Base-by-base conservation (phyloP, 2,329 filamentous ascomycete genomes). In the Xylariaceae sp. region DNA sequence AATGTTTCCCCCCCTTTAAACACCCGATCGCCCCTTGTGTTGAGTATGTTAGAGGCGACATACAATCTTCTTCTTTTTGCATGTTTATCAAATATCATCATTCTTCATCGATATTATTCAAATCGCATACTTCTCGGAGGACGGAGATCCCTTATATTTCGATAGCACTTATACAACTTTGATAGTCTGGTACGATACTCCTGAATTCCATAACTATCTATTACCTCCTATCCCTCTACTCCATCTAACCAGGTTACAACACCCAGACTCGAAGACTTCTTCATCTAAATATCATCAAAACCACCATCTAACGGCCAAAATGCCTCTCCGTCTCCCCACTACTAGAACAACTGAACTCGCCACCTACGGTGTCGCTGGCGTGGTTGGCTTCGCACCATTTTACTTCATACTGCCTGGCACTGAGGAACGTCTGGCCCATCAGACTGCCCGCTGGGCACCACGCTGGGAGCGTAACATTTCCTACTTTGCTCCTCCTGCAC, bases 391-490 rank as follows among this genome's bases (percentile, higher is more conserved):
- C 52, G 78, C 81, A 1, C 83, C 83, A 23, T 76, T 86, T 65
- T 84, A 83, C 73, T 75, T 85, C 65, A 75, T 84, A 66, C 75
- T 83, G 54, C 83, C 82, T 21, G 81, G 81, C 37, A 80, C 81
- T 56, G 79, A 83, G 61, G 80, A 84, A 69, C 77, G 77, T 43
- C 68, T 85, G 37, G 77, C 80, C 51, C 71, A 72, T 20, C 81
- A 84, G 70, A 85, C 83, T 2, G 74, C 75, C 56, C 79, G 80
- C 65, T 85, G 83, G 83, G 83, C 82, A 3, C 81, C 82, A 18
- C 78, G 81, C 53, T 86, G 83, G 83, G 82, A 85, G 71, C 75
- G 77, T 50, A 84, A 83, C 71, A 78, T 85, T 67, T 78, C 73
- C 60, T 81, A 79, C 73, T 79, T 85, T 68, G 72, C 74, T 7